Base-by-base conservation (phyloP, 148 eudicot species). In the Polygonum aviculare region DNA sequence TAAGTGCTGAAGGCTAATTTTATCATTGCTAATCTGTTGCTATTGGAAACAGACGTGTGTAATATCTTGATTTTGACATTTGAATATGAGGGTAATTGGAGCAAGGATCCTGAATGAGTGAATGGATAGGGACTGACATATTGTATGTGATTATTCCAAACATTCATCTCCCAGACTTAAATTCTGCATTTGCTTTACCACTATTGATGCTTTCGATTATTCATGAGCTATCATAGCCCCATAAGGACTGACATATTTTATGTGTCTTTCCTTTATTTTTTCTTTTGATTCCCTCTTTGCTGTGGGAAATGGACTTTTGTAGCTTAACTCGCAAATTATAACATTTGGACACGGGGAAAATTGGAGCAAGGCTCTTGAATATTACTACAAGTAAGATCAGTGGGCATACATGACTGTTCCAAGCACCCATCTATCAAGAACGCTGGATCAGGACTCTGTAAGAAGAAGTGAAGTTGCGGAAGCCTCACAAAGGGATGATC, bases 281-380 rank as follows among this genome's bases (percentile, higher is more conserved):
- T 59, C 10, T 59, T 33, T 6, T 62, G 5, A 62, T 33, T 22
- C 54, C 19, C n/a, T 47, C 31, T 71, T 26, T 62, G 50, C 72
- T 38, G 3, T 77, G 77, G 38, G 79, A 67, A 69, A 71, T 63
- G 52, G 67, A 44, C 16, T 77, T 35, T 63, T 75, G 82, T 22
- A 95, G 99, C 74, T 95, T 79, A 80, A 90, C 45, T 93, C 98
- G 74, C 99, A 95, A 86, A 95, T 90, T 74, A 79, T 90, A 60
- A 95, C 94, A 39, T 91, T 90, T 78, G 99, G 93, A 77, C 99
- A 95, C 74, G 99, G 93, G 91, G 97, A 97, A 72, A 96, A 87
- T 60, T 96, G 98, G 98, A 89, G 94, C 87, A 96, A 93, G 85
- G 97, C 98, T 79, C 91, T 96, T 63, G 96, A 93, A 86, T 93